Percentiles rank a stretch among this genome's conserved stretches.
phyloP scores from a whole-genome alignment of 495 filamentous ascomycete species.

The Penicillium subrubescens region DNA sequence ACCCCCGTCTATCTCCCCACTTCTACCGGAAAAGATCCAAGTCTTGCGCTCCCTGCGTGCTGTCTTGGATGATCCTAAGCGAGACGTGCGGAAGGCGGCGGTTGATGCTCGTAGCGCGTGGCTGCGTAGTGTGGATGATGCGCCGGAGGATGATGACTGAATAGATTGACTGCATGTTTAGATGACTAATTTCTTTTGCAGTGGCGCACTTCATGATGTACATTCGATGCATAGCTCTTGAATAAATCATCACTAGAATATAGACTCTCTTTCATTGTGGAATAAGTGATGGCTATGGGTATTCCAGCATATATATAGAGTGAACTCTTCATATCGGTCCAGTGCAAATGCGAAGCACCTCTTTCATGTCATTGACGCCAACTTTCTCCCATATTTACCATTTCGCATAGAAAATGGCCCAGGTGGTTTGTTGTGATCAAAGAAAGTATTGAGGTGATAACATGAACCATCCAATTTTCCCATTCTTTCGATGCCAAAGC shows the following conservation, averaged over 20 bases:
- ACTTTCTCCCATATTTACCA: too few relatives aligned
- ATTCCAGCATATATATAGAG: neutral
- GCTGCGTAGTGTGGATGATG: conserved; percentile 62
- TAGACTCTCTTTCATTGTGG: neutral
- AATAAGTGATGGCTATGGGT: neutral
- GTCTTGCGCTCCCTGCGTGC: conserved; percentile 56
- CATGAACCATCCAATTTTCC: too few relatives aligned
- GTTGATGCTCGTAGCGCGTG: conserved; percentile 69
- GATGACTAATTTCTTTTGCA: neutral
- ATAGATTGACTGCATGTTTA: neutral
- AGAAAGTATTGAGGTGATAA: too few relatives aligned
- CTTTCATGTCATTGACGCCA: neutral
- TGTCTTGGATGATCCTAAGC: conserved; percentile 67
- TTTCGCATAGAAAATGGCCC: too few relatives aligned
- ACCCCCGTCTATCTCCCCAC: conserved; percentile 41
- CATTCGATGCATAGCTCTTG: neutral
- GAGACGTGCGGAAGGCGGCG: conserved; percentile 66
- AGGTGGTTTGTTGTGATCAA: too few relatives aligned
- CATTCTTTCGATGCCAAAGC: neutral
- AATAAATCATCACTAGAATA: neutral
- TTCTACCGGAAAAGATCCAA: conserved; percentile 59
- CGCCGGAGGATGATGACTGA: conserved; percentile 57
- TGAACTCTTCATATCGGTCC: neutral
- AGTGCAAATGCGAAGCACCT: neutral
- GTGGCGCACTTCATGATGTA: neutral